A percentile compares a stretch with the other conserved stretches of the same genome.
Conservation (phyloP, 371 early-diverging fungal species). For the Rhizopus stolonifer region DNA sequence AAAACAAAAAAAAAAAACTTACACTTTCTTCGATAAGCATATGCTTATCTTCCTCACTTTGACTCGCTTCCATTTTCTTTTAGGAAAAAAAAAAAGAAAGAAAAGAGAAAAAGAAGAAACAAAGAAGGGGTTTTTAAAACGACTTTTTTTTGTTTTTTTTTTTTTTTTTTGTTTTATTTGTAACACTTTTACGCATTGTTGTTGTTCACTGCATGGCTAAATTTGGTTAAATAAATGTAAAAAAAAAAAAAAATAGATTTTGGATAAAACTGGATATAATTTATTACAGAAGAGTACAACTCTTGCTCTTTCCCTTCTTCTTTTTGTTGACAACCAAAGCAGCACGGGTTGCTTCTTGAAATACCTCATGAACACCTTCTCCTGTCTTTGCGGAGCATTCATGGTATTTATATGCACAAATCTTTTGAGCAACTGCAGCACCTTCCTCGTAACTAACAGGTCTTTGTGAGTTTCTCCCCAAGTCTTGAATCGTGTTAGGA, state of each 20-base stretch:
- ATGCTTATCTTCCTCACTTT: background rate
- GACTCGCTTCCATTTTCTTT: background rate
- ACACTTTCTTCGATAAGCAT: background rate
- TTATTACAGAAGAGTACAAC: constrained; percentile 5
- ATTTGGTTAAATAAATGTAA: background rate
- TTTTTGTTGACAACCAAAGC: constrained; percentile 47
- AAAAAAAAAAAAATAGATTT: background rate
- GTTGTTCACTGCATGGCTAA: background rate
- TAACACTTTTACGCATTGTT: background rate
- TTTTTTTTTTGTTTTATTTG: background rate
- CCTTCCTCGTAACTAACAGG: constrained; percentile 81
- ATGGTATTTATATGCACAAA: constrained; percentile 70
- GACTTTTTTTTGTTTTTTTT: background rate
- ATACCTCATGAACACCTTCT: constrained; percentile 71
- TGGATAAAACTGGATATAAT: background rate
- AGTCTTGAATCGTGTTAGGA: constrained; percentile 68
- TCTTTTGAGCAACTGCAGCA: constrained; percentile 58
- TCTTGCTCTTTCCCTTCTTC: constrained; percentile 8
- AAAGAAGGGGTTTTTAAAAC: background rate
- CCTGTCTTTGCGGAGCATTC: constrained; percentile 73
- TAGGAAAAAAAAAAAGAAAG: background rate
- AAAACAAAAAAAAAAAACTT: background rate
- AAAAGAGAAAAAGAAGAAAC: background rate
- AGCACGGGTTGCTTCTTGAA: constrained; percentile 63
- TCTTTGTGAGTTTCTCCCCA: constrained; percentile 67